Conservation (phyloP, 306 rosid species). For the Vigna nakashimae region DNA sequence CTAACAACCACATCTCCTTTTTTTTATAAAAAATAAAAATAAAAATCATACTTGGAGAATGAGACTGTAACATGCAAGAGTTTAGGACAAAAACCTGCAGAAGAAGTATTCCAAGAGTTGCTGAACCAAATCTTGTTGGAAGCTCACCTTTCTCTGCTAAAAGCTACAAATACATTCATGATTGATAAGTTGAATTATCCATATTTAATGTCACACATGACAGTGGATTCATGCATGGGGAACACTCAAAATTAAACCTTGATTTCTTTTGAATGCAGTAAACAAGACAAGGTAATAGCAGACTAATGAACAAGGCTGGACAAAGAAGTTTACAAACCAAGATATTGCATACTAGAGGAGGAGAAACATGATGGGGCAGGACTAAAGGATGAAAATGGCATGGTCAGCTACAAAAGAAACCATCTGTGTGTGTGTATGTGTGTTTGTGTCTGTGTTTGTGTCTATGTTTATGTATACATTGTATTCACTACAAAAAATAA, state of each 20-base stretch:
- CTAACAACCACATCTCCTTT: not conserved
- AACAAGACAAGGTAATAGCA: not conserved
- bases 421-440: no score
- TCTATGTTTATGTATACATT: not conserved
- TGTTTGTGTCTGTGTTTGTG: not conserved
- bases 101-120: constrained; percentile 96
- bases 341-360: not conserved
- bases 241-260: not conserved
- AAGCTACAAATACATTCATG: constrained; percentile 67
- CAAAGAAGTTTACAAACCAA: constrained; percentile 3
- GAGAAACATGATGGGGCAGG: not conserved
- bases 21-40: not conserved
- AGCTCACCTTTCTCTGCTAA: constrained; percentile 99
- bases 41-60: constrained; percentile 23
- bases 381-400: not conserved
- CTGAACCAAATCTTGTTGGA: constrained; percentile 96
- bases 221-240: constrained; percentile 22
- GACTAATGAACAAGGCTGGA: constrained; percentile 15
- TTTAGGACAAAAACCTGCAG: constrained; percentile 72
- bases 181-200: constrained; percentile 48
- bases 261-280: constrained; percentile 11
- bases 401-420: not conserved
- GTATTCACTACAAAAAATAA: constrained; percentile 21
- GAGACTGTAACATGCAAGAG: constrained; percentile 40
- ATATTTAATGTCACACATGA: constrained; percentile 18